Conservation (phyloP, 2,329 filamentous ascomycete genomes). For the Apiospora kogelbergensis region DNA sequence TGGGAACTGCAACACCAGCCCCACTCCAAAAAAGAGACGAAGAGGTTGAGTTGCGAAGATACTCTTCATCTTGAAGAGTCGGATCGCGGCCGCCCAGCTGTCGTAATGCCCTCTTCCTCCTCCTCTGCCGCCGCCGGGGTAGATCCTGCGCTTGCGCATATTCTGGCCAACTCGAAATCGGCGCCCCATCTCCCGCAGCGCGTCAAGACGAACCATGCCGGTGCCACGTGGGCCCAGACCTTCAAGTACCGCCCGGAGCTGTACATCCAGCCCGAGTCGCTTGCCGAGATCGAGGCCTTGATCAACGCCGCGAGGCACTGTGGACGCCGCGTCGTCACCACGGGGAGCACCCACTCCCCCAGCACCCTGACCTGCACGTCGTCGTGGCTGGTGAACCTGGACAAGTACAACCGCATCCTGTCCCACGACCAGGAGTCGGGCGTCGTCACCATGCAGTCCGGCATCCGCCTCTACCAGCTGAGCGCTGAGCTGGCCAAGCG, state of each 20-base stretch:
- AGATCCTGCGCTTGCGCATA: background rate
- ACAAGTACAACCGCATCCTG: constrained; percentile 74
- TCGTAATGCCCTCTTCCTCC: background rate
- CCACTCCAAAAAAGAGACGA: background rate
- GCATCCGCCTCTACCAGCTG: constrained; percentile 77
- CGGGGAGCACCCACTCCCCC: constrained; percentile 91
- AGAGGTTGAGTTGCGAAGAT: background rate
- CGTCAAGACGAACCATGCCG: constrained; percentile 53
- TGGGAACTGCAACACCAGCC: background rate
- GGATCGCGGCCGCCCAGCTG: background rate
- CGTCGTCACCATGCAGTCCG: constrained; percentile 78
- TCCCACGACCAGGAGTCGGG: constrained; percentile 65
- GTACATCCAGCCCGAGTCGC: constrained; percentile 79
- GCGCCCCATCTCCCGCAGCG: constrained; percentile 4
- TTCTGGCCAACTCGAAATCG: background rate
- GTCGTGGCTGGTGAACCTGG: constrained; percentile 92
- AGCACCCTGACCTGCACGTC: constrained; percentile 90
- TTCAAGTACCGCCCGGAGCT: constrained; percentile 88
- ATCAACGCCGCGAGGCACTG: constrained; percentile 79
- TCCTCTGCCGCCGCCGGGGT: background rate
- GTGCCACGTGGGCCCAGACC: constrained; percentile 93
- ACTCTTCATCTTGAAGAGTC: background rate
- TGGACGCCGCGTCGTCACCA: constrained; percentile 77
- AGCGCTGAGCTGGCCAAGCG: constrained; percentile 71
- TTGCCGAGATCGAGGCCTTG: constrained; percentile 80